Conservation (phyloP, 2,329 filamentous ascomycete genomes). For the Cladobotryum mycophilum region DNA sequence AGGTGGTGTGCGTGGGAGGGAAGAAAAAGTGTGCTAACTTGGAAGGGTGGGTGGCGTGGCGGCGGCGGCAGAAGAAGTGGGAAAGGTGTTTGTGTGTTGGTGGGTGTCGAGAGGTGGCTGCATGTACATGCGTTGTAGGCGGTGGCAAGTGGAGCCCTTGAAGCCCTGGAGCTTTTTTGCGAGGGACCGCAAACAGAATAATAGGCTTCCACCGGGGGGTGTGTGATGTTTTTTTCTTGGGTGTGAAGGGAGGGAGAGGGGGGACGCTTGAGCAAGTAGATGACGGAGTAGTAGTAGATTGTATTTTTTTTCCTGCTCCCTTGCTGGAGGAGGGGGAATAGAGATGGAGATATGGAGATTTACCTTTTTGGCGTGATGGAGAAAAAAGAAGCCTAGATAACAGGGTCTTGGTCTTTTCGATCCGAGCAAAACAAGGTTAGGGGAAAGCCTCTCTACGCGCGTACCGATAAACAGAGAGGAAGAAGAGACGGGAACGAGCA, state of each 20-base stretch:
- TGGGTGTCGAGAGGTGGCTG: conserved; percentile 6
- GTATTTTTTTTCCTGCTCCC: too few species aligned
- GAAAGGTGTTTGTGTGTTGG: conserved; percentile 4
- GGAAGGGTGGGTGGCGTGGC: conserved; percentile 23
- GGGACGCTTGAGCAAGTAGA: not conserved
- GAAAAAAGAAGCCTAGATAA: not conserved
- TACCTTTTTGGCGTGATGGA: not conserved
- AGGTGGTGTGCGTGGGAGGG: conserved; percentile 1
- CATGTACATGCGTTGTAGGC: conserved; percentile 11
- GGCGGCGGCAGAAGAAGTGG: not conserved
- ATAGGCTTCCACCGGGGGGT: conserved; percentile 12
- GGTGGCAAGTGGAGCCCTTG: conserved; percentile 18
- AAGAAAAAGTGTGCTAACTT: conserved; percentile 13
- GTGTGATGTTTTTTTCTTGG: conserved; percentile 8
- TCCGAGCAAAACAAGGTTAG: conserved; percentile 1
- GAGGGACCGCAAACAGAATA: conserved; percentile 20
- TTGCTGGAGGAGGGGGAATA: conserved; percentile 6
- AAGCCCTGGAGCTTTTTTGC: not conserved
- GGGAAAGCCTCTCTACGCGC: not conserved
- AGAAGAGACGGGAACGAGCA: not conserved
- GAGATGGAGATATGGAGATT: conserved; percentile 2
- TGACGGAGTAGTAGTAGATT: not conserved
- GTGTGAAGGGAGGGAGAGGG: not conserved
- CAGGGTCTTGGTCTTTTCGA: conserved; percentile 7
- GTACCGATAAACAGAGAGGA: not conserved